Evolutionary conservation across 768 basidiomycete genomes (phyloP), one percentile per base, ranked within the genome.

Genomic region (Sutorius australiensis): DNA sequence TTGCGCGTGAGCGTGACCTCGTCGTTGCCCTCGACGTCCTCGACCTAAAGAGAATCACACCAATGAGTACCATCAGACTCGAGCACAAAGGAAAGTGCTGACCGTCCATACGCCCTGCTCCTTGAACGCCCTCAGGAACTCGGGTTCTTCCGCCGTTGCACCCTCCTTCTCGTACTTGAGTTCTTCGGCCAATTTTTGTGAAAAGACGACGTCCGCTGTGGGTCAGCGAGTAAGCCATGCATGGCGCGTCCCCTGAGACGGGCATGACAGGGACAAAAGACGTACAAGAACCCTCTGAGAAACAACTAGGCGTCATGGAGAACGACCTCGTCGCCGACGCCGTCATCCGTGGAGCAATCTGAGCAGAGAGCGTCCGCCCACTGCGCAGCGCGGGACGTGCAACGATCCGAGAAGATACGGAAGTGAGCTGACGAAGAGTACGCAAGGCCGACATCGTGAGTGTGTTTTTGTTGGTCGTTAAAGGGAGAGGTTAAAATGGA

Each of bases 121-220:
- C 66, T 82, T 80, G 79, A 98, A 92, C 13, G 77, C 68, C 62
- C 80, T 81, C 64, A 98, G 63, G 67, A 92, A 95, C 42, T 89
- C 89, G 28, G 94, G 93, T 41, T 74, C 75, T 17, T 69, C 65
- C 27, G 64, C 51, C 27, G 65, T 64, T 2, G 65, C 71, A 24
- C 77, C 73, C 61, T 93, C 86, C 55, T 81, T 75, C 75, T 99
- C 95, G 67, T 88, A 97, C 62, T 85, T 77, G 61, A 97, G 77
- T 75, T 98, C 95, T 67, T 89, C 84, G 46, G 77, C 69, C 45
- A 95, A 75, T 62, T 88, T 91, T 65, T 86, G 79, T 10, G 83
- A 75, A 39, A 98, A 81, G 19, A 81, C 69, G 31, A 89, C 74
- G 67, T 95, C 91, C 53, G 84, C 91, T 90, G 60, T 40, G 6